phyloP scores from a whole-genome alignment of 441 rosid species.

The Brassica hybrid region DNA sequence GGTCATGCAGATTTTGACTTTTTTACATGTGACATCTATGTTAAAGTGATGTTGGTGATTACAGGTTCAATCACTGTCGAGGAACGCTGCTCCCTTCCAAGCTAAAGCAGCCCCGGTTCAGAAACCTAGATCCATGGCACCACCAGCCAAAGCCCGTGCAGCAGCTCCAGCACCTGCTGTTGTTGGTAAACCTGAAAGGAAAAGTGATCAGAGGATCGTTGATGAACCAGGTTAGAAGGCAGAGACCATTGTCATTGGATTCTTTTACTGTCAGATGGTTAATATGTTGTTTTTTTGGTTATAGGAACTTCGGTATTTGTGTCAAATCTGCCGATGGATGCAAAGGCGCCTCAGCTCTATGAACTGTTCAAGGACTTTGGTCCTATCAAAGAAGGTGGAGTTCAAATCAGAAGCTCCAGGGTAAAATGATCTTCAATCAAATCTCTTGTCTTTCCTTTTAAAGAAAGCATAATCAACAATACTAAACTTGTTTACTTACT shows the following conservation, averaged over 20 bases:
- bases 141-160: constrained; percentile 37
- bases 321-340: constrained; percentile 60
- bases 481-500: neutral
- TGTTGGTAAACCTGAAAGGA: constrained; percentile 27
- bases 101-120: constrained; percentile 39
- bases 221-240: constrained; percentile 43
- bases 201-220: constrained; percentile 7
- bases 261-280: neutral
- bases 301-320: constrained; percentile 61
- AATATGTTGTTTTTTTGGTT: constrained; percentile 19
- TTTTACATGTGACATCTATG: constrained; percentile 6
- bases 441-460: constrained; percentile 12
- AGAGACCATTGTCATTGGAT: no score
- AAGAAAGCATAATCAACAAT: neutral
- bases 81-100: constrained; percentile 52
- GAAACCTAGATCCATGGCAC: constrained; percentile 45
- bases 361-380: constrained; percentile 55
- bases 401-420: constrained; percentile 63
- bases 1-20: neutral
- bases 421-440: constrained; percentile 30
- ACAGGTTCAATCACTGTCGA: constrained; percentile 46
- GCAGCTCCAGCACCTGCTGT: constrained; percentile 4
- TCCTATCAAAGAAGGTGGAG: constrained; percentile 52
- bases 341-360: constrained; percentile 50
- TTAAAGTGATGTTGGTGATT: constrained; percentile 29